These are phyloP conservation scores for Bisporella sp. DNA, from an alignment of 2,329 filamentous ascomycete genomes.

Conservation along the genomic window DNA sequence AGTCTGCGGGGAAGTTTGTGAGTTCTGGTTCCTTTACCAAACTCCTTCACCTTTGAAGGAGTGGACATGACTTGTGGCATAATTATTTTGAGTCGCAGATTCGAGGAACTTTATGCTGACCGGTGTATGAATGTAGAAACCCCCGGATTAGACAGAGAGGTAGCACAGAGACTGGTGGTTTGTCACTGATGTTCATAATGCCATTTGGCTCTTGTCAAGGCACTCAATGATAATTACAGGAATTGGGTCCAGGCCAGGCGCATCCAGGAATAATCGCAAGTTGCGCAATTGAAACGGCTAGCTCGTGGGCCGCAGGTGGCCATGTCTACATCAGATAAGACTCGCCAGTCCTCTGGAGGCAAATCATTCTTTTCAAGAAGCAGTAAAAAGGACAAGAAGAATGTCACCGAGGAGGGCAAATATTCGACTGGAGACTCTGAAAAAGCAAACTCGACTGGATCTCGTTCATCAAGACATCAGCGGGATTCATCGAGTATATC, in stretches of 20 bases:
- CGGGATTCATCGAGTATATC: constrained; percentile 67
- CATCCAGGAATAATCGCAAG: constrained; percentile 8
- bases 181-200: no score
- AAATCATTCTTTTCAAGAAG: constrained; percentile 85
- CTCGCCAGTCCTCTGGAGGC: constrained; percentile 68
- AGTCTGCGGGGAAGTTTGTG: no score
- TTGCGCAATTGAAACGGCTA: constrained; percentile 11
- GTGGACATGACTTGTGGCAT: no score
- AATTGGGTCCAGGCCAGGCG: constrained; percentile 13
- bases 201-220: no score
- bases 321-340: constrained; percentile 66
- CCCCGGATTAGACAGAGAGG: no score
- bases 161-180: no score
- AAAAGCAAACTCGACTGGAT: constrained; percentile 53
- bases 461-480: constrained; percentile 68
- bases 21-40: no score
- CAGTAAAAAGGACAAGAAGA: constrained; percentile 71
- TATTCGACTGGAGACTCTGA: constrained; percentile 49
- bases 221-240: no score
- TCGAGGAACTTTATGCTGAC: no score
- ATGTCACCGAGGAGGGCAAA: constrained; percentile 50
- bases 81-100: no score
- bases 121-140: no score
- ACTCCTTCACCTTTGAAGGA: no score
- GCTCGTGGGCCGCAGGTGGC: constrained; percentile 5